Evolutionary conservation across 1,284 basidiomycete species (phyloP).

Genomic region (Trametes hirsuta): DNA sequence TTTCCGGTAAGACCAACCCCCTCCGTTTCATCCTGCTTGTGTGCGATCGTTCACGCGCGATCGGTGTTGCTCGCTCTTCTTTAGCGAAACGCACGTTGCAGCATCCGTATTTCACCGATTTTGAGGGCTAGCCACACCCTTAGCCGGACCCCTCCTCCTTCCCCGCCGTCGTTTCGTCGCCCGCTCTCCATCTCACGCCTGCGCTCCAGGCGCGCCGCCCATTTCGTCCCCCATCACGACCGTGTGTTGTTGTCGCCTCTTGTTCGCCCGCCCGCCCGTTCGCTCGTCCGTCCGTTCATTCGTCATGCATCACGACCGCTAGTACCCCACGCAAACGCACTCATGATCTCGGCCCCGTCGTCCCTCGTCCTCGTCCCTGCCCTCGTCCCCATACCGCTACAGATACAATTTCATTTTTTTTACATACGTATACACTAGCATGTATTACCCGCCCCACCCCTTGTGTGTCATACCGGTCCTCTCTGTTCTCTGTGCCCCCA

Average conservation of each 20-base stretch:
- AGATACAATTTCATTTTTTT: not conserved
- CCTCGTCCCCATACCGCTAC: not conserved
- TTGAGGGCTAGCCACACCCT: constrained; percentile 30
- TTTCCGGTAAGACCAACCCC: constrained; percentile 70
- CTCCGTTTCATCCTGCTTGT: not conserved
- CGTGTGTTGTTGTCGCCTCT: constrained; percentile 8
- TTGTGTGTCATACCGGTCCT: constrained; percentile 4
- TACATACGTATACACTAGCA: constrained; percentile 7
- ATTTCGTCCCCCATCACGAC: constrained; percentile 8
- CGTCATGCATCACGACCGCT: constrained; percentile 7
- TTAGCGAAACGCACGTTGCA: constrained; percentile 83
- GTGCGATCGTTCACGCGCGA: constrained; percentile 30
- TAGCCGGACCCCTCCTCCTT: too few species aligned
- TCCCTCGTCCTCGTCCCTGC: not conserved
- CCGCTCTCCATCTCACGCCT: not conserved
- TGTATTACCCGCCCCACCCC: constrained; percentile 5
- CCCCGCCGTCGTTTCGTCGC: not conserved
- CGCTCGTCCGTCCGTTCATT: not conserved
- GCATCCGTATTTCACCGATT: constrained; percentile 81
- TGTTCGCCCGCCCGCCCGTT: constrained; percentile 14
- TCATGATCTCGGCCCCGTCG: not conserved
- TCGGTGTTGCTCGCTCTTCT: not conserved
- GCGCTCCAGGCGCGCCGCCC: not conserved
- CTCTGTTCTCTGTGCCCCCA: not conserved
- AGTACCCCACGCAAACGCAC: constrained; percentile 2